Base-by-base conservation (phyloP, 352 stramenopile genomes). In the Phytophthora uliginosa region DNA sequence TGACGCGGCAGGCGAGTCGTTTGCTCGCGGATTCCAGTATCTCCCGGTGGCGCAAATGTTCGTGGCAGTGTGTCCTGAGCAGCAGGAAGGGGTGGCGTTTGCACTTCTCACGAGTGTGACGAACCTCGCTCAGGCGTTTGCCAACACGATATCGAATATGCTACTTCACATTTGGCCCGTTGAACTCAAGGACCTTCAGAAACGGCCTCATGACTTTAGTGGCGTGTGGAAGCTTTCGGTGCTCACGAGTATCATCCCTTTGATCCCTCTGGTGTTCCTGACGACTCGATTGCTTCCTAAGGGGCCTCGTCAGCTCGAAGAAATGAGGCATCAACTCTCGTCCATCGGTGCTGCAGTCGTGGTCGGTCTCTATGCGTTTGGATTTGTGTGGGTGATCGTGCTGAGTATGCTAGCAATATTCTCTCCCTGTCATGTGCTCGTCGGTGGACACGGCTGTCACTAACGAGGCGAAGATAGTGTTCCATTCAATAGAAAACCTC, bases 171-270 rank as follows among this genome's bases (percentile, higher is more conserved):
- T 95, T 15, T 95, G 89, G 89, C 83, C 87, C 5, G 89, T 94
- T 17, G 85, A 95, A 51, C 66, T 94, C 0, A 56, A 60, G 3
- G 86, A 95, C 57, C 79, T 95, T 7, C 59, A 84, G 50, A 66
- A 57, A n/a, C 28, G 63, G 13, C 71, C 66, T 0, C 81, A 83
- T 20, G 58, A 91, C 33, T 90, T 79, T n/a, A 77, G 72, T 42
- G 89, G 89, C 15, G 83, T 95, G 15, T 95, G 89, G 89, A 95
- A 95, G 59, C 77, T 95, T 31, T 91, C 89, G 10, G 59, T 93
- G 9, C 76, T 95, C 33, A 92, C 89, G 3, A 84, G 78, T 36
- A 28, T 77, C 7, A 79, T 95, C 10, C 80, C 85, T 26, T 48
- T 82, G 58, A 61, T 80, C 13, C 76, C 76, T 10, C 67, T 94